These are phyloP conservation scores for Pueraria montana DNA, from an alignment of 306 rosid genomes.

Conservation along the genomic window DNA sequence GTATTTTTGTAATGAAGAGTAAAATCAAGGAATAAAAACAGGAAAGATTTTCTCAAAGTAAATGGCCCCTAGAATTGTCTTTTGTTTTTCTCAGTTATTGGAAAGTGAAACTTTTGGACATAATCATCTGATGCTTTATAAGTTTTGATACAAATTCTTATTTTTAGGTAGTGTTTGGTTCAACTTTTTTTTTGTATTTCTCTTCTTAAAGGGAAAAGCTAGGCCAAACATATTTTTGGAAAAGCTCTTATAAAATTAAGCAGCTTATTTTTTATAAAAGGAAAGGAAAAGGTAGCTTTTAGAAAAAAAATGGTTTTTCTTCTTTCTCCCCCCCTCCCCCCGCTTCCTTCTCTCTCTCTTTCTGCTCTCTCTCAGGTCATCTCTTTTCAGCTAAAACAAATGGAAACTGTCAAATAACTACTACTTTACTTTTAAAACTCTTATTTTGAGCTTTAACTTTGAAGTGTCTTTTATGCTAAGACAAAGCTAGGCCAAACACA, in stretches of 20 bases:
- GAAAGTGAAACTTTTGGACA: slow-evolving; percentile 6
- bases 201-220: too few relatives aligned
- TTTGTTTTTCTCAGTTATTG: background rate
- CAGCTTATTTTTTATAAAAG: too few relatives aligned
- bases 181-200: background rate
- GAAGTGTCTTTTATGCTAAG: background rate
- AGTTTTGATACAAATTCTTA: background rate
- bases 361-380: background rate
- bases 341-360: background rate
- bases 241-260: too few relatives aligned
- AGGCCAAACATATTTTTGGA: too few relatives aligned
- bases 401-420: background rate
- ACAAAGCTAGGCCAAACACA: background rate
- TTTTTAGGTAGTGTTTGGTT: background rate
- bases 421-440: background rate
- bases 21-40: background rate
- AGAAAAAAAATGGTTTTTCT: background rate
- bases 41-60: background rate
- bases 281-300: too few relatives aligned
- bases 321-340: too few relatives aligned
- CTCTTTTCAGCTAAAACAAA: background rate
- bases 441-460: background rate
- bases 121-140: background rate
- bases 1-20: background rate
- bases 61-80: background rate